A percentile compares a stretch with the other conserved stretches of the same genome.
Conservation (phyloP, 768 basidiomycete genomes). For the Mycena galopus region DNA sequence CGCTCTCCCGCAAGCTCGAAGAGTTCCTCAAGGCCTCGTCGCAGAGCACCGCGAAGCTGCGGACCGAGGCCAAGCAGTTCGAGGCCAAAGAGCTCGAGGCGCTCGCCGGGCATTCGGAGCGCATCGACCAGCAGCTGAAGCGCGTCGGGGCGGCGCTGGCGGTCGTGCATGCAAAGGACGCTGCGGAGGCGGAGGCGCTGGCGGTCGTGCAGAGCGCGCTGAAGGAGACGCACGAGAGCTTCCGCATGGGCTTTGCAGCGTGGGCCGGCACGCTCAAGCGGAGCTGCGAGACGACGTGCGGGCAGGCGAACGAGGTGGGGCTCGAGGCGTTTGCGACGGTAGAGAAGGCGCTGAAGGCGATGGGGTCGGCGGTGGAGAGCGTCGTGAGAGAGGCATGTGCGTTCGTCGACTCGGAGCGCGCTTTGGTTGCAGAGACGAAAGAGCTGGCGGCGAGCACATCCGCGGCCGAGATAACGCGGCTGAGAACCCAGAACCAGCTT, state of each 20-base stretch:
- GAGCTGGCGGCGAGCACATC: slow-evolving; percentile 60
- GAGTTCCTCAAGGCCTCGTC: slow-evolving; percentile 71
- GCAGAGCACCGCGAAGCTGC: slow-evolving; percentile 66
- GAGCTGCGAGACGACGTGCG: slow-evolving; percentile 62
- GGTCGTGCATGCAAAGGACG: slow-evolving; percentile 69
- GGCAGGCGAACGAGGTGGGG: slow-evolving; percentile 58
- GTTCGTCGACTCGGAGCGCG: slow-evolving; percentile 69
- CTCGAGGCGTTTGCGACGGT: slow-evolving; percentile 63
- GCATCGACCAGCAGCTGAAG: slow-evolving; percentile 70
- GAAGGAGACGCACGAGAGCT: slow-evolving; percentile 63
- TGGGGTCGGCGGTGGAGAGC: slow-evolving; percentile 71
- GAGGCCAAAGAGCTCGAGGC: slow-evolving; percentile 68
- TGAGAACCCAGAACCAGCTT: slow-evolving; percentile 79
- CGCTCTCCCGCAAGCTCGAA: slow-evolving; percentile 69
- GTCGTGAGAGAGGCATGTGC: slow-evolving; percentile 69
- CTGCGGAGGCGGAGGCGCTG: slow-evolving; percentile 66
- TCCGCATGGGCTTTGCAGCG: slow-evolving; percentile 64
- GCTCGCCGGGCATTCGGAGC: slow-evolving; percentile 61
- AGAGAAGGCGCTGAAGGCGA: slow-evolving; percentile 69
- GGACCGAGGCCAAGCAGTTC: slow-evolving; percentile 68
- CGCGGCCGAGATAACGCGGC: slow-evolving; percentile 67
- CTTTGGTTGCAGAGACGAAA: slow-evolving; percentile 64
- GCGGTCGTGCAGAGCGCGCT: slow-evolving; percentile 61
- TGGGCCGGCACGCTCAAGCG: slow-evolving; percentile 69
- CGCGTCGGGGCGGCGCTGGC: slow-evolving; percentile 65